phyloP scores from a whole-genome alignment of 2,329 filamentous ascomycete species.

The Talaromyces verruculosus region DNA sequence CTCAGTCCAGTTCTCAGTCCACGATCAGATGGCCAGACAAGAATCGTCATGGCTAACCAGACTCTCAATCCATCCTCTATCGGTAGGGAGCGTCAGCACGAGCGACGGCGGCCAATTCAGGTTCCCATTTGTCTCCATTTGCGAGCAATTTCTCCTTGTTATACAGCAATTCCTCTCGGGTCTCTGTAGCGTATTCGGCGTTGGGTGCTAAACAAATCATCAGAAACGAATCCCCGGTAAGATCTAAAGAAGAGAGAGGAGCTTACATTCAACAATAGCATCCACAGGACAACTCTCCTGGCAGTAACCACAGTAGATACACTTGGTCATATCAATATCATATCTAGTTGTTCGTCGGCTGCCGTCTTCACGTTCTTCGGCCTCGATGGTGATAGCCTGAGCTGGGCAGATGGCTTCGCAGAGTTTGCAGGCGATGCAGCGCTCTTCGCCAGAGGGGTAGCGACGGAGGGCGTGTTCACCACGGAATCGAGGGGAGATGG shows the following conservation, averaged over 20 bases:
- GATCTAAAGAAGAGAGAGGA: conserved; percentile 9
- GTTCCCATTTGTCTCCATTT: conserved; percentile 97
- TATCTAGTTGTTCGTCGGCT: conserved; percentile 94
- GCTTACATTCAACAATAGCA: conserved; percentile 75
- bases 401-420: conserved; percentile 98
- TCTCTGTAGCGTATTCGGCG: conserved; percentile 73
- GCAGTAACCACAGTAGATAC: conserved; percentile 99
- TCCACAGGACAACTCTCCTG: conserved; percentile 98
- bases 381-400: conserved; percentile 98
- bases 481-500: conserved; percentile 95
- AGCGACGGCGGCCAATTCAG: conserved; percentile 87
- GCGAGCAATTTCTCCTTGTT: conserved; percentile 93
- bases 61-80: conserved; percentile 46
- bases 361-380: conserved; percentile 94
- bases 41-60: not conserved
- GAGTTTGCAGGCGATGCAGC: conserved; percentile 99
- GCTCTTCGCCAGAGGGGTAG: conserved; percentile 96
- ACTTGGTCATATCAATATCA: conserved; percentile 99
- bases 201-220: conserved; percentile 56
- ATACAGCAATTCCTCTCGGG: conserved; percentile 90
- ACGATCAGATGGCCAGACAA: not conserved
- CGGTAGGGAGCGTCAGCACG: conserved; percentile 91
- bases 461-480: conserved; percentile 95
- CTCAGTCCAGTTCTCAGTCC: not conserved
- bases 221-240: conserved; percentile 21